These are phyloP conservation scores for Claviceps digitariae DNA, from an alignment of 2,329 filamentous ascomycete genomes.

Conservation along the genomic window DNA sequence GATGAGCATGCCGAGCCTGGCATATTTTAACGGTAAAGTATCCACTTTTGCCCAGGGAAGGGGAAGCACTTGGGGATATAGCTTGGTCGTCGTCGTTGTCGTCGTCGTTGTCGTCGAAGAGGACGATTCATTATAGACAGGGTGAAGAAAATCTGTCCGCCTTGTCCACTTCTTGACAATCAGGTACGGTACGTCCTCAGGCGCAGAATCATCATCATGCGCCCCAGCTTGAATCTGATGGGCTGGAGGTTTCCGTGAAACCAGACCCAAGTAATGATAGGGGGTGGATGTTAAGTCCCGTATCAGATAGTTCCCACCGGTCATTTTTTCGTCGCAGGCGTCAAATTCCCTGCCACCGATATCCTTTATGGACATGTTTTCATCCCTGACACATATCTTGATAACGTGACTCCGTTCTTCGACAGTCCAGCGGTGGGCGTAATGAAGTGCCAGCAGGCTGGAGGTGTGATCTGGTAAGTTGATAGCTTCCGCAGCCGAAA, in stretches of 20 bases:
- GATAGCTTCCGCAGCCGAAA: slow-evolving; percentile 10
- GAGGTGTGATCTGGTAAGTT: slow-evolving; percentile 28
- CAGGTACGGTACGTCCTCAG: slow-evolving; percentile 35
- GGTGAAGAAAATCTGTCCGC: slow-evolving; percentile 46
- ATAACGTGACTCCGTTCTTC: slow-evolving; percentile 28
- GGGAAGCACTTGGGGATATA: slow-evolving; percentile 31
- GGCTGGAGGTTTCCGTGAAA: slow-evolving; percentile 30
- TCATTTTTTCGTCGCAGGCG: slow-evolving; percentile 10
- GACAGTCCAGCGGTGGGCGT: slow-evolving; percentile 30
- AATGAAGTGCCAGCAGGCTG: slow-evolving; percentile 32
- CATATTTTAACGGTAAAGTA: slow-evolving; percentile 27
- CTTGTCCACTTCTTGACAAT: slow-evolving; percentile 36
- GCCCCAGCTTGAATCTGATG: slow-evolving; percentile 26
- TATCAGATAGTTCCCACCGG: slow-evolving; percentile 21
- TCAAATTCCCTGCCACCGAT: slow-evolving; percentile 19
- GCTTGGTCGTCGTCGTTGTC: slow-evolving; percentile 27
- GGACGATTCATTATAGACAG: slow-evolving; percentile 5
- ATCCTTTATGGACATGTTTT: slow-evolving; percentile 14
- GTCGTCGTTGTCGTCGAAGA: slow-evolving; percentile 14
- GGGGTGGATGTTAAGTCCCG: slow-evolving; percentile 24
- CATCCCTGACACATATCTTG: slow-evolving; percentile 21
- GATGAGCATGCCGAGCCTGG: slow-evolving; percentile 46
- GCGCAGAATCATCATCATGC: slow-evolving; percentile 23
- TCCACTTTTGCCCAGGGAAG: slow-evolving; percentile 36
- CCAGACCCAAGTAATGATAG: slow-evolving; percentile 25